A percentile compares a stretch with the other conserved stretches of the same genome.
Evolutionary conservation across 768 basidiomycete species (phyloP).

Genomic region (Pleurotus giganteus): DNA sequence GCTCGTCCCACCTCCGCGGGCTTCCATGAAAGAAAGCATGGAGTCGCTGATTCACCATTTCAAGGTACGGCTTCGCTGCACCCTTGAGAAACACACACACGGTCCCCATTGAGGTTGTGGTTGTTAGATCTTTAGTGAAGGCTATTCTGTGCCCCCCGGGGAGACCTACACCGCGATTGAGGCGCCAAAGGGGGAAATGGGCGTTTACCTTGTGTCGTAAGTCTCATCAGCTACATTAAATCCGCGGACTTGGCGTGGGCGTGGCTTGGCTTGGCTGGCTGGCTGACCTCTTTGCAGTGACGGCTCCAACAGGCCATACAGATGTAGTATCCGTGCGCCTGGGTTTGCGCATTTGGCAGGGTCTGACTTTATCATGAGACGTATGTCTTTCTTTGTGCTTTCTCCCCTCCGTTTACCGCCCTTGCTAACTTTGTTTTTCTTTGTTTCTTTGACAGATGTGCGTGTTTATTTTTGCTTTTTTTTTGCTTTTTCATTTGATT

Average conservation of each 20-base stretch:
- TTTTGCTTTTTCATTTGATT: slow-evolving; percentile 10
- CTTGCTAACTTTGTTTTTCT: slow-evolving; percentile 10
- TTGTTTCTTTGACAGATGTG: slow-evolving; percentile 37
- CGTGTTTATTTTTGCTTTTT: slow-evolving; percentile 20
- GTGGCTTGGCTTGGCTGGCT: background rate
- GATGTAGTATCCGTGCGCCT: slow-evolving; percentile 96
- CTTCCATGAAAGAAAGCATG: slow-evolving; percentile 99
- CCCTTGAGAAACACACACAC: background rate
- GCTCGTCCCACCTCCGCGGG: slow-evolving; percentile 92
- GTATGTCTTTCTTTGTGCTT: slow-evolving; percentile 40
- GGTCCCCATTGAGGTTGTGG: background rate
- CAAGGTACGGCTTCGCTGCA: slow-evolving; percentile 52
- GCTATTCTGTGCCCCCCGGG: slow-evolving; percentile 92
- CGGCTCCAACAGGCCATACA: slow-evolving; percentile 93
- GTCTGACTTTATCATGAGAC: slow-evolving; percentile 97
- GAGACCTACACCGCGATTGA: slow-evolving; percentile 98
- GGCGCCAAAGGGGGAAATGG: slow-evolving; percentile 99
- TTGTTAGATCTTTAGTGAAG: slow-evolving; percentile 89
- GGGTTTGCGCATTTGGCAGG: slow-evolving; percentile 96
- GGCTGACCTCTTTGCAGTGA: slow-evolving; percentile 47
- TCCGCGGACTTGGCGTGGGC: background rate
- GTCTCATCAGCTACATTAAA: slow-evolving; percentile 25
- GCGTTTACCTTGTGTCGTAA: slow-evolving; percentile 93
- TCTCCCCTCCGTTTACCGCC: slow-evolving; percentile 7
- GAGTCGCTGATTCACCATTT: slow-evolving; percentile 98